phyloP scores from a whole-genome alignment of 192 early-diverging fungal genomes.

The Tieghemiomyces parasiticus region DNA sequence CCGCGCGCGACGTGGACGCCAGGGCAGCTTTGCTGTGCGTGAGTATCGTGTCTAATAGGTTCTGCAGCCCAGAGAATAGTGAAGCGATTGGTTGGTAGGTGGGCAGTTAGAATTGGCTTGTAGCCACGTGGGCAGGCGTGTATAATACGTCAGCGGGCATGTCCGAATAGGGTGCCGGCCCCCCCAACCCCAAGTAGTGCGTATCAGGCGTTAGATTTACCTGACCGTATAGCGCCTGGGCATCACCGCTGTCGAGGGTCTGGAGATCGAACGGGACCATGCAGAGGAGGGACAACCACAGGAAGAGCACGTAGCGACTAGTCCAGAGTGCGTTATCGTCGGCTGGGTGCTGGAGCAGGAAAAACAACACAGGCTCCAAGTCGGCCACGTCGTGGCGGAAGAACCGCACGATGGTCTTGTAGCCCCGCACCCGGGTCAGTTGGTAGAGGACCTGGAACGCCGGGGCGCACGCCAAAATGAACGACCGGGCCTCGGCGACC shows the following conservation, averaged over 20 bases:
- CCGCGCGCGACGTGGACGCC: constrained; percentile 63
- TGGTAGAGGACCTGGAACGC: constrained; percentile 40
- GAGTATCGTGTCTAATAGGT: constrained; percentile 56
- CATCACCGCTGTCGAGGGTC: constrained; percentile 58
- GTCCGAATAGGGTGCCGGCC: constrained; percentile 9
- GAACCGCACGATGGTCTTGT: constrained; percentile 82
- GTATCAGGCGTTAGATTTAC: constrained; percentile 1
- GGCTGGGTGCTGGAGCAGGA: constrained; percentile 24
- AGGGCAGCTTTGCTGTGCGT: constrained; percentile 50
- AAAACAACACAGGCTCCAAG: constrained; percentile 75
- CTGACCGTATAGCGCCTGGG: constrained; percentile 16
- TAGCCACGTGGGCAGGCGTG: no score
- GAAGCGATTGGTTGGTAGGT: not conserved
- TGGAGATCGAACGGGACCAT: constrained; percentile 94
- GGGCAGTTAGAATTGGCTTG: not conserved
- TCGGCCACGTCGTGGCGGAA: constrained; percentile 80
- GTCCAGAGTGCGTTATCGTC: constrained; percentile 45
- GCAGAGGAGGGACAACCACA: constrained; percentile 89
- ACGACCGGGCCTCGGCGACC: not conserved
- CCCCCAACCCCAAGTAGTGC: not conserved
- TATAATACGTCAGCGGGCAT: no score
- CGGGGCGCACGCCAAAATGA: constrained; percentile 3
- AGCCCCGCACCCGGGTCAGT: constrained; percentile 74
- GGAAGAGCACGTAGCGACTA: constrained; percentile 59
- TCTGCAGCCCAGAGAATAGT: constrained; percentile 14